These are phyloP conservation scores for Leccinum cinnamomeum DNA, from an alignment of 1,284 basidiomycete genomes.

Conservation along the genomic window DNA sequence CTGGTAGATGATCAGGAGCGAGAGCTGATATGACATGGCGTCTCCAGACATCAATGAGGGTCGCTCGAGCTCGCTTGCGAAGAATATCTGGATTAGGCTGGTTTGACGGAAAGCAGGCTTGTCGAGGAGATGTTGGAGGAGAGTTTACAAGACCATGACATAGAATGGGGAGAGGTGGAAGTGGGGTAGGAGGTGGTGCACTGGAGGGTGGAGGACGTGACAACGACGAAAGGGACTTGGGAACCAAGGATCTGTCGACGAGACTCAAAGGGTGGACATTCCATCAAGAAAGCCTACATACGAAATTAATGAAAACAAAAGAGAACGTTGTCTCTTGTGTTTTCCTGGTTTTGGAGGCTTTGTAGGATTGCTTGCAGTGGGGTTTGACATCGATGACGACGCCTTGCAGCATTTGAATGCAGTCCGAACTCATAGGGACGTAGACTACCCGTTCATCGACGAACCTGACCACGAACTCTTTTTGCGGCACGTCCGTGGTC, in stretches of 20 bases:
- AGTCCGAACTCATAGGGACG: constrained; percentile 47
- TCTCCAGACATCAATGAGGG: constrained; percentile 74
- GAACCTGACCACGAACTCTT: constrained; percentile 52
- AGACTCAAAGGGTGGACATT: constrained; percentile 8
- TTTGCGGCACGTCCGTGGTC: constrained; percentile 52
- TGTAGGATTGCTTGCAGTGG: constrained; percentile 9
- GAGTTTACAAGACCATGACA: constrained; percentile 10
- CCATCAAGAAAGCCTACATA: constrained; percentile 32
- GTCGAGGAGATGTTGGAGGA: constrained; percentile 11
- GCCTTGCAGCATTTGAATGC: constrained; percentile 45
- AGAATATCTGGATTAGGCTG: constrained; percentile 43
- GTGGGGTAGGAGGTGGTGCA: constrained; percentile 31
- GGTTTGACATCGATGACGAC: constrained; percentile 55
- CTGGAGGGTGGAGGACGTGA: constrained; percentile 30
- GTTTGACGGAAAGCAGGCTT: constrained; percentile 22
- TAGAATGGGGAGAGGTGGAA: constrained; percentile 23
- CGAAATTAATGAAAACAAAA: constrained; percentile 68
- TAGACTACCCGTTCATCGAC: constrained; percentile 53
- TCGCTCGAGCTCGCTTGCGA: constrained; percentile 68
- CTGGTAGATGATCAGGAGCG: constrained; percentile 28
- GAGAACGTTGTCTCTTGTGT: constrained; percentile 61
- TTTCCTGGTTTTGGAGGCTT: constrained; percentile 31
- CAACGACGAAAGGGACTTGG: constrained; percentile 30
- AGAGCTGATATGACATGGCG: constrained; percentile 60
- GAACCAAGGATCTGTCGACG: constrained; percentile 40